Base-by-base conservation (phyloP, 306 rosid species). In the Dalbergia cultrata region DNA sequence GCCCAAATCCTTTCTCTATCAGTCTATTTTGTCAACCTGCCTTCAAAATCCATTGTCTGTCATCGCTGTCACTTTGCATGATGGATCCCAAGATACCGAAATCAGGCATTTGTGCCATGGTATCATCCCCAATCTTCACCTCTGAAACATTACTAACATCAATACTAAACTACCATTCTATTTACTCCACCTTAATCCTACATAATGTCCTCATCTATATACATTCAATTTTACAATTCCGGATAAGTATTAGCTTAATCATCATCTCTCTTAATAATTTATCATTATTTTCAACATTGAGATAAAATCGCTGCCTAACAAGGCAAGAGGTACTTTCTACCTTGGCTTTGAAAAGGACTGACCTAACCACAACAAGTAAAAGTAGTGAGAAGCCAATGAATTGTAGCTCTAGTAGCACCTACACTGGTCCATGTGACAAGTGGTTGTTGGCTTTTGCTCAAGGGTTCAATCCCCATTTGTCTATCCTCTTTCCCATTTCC, bases 141-240 rank as follows among this genome's bases (percentile, higher is more conserved):
- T 77, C 74, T 45, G 67, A n/a, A 54, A 54, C 59, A 67, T 56
- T 41, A 17, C 75, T 54, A 78, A 67, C 59, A 26, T 22, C 13
- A 41, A 13, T 17, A 1, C 11, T 57, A 78, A 33, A 68, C 39
- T 10, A 26, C 21, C 76, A 10, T 33, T 78, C 31, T 34, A 10
- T 41, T 17, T 13, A 10, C 13, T 21, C 39, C 4, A 2, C 39
- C 21, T 74, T 16, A 21, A 39, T 59, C 31, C 57, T 13, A 33
- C 75, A 33, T 18, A 34, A 47, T 18, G 26, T 75, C 70, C 60
- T 45, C 59, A 45, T 58, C 63, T 1, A 4, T 58, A 34, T 58
- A 19, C 18, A 74, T 62, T 49, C 47, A 63, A 17, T 47, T 47
- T 17, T 54, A 9, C 6, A 37, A 66, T 22, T 22, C 41, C 44